These are phyloP conservation scores for Talaromyces marneffei DNA, from an alignment of 2,329 filamentous ascomycete species.

Conservation along the genomic window DNA sequence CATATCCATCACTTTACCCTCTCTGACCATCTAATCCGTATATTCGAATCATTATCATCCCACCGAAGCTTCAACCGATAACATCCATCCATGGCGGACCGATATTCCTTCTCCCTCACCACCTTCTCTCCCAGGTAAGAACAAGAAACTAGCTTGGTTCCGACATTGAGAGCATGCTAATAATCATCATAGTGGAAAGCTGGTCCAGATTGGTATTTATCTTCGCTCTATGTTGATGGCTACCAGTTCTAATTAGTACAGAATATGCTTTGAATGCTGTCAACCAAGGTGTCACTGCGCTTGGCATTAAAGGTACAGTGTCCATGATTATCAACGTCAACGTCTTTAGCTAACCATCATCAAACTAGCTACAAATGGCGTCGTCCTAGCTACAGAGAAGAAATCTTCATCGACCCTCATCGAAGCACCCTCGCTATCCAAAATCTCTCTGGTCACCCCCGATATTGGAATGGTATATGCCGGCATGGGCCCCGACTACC, in stretches of 20 bases:
- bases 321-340: conserved; percentile 16
- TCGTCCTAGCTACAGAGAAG: conserved; percentile 98
- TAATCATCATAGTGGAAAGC: conserved; percentile 69
- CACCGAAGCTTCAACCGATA: conserved; percentile 15
- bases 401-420: conserved; percentile 97
- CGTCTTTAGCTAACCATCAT: conserved; percentile 33
- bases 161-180: conserved; percentile 38
- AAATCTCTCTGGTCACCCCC: conserved; percentile 95
- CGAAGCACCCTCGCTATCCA: conserved; percentile 89
- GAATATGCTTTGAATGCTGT: conserved; percentile 99
- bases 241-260: conserved; percentile 38
- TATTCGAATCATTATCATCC: background rate
- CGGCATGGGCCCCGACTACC: conserved; percentile 97
- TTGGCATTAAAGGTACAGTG: conserved; percentile 99
- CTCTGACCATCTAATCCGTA: background rate
- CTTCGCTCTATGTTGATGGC: background rate
- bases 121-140: conserved; percentile 98
- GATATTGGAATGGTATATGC: conserved; percentile 99
- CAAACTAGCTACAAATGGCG: conserved; percentile 83
- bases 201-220: conserved; percentile 85
- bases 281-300: conserved; percentile 96
- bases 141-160: conserved; percentile 21
- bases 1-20: conserved; percentile 14
- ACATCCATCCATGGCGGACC: conserved; percentile 71
- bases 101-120: conserved; percentile 98